Conservation (phyloP, 1,139 yeast genomes). For the Geotrichum macrosporum region DNA sequence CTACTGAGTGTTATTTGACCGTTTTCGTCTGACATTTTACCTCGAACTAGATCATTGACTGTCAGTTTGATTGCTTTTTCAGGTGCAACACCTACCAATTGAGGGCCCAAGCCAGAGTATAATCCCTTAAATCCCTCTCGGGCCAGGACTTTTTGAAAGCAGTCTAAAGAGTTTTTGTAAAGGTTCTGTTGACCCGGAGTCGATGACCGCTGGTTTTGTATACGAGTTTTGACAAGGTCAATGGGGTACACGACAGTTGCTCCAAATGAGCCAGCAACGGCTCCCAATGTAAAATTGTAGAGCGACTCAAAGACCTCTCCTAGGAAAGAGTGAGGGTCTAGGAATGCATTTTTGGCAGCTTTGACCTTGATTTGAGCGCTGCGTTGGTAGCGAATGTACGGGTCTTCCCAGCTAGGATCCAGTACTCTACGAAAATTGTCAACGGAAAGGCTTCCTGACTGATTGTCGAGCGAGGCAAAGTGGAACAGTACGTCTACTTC, state of each 20-base stretch:
- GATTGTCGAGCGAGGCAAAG: conserved; percentile 39
- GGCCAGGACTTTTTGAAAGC: conserved; percentile 70
- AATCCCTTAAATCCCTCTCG: conserved; percentile 82
- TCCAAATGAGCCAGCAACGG: conserved; percentile 96
- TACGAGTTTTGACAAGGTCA: conserved; percentile 91
- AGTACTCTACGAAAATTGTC: conserved; percentile 43
- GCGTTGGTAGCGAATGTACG: conserved; percentile 36
- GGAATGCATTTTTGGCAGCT: conserved; percentile 42
- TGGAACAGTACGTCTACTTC: conserved; percentile 45
- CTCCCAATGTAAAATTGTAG: conserved; percentile 84
- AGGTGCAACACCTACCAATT: conserved; percentile 94
- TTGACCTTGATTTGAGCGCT: conserved; percentile 36
- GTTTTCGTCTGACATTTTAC: conserved; percentile 53
- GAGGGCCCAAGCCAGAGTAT: conserved; percentile 92
- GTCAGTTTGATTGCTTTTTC: conserved; percentile 96
- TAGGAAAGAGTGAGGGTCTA: conserved; percentile 39
- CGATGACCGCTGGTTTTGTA: conserved; percentile 86
- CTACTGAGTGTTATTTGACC: conserved; percentile 57
- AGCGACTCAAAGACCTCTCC: conserved; percentile 67
- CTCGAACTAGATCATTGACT: conserved; percentile 83
- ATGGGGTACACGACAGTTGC: conserved; percentile 97
- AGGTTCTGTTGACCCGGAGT: conserved; percentile 48
- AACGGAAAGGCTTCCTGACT: conserved; percentile 36
- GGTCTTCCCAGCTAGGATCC: conserved; percentile 45
- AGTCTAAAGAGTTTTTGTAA: conserved; percentile 79